Evolutionary conservation across 2,329 filamentous ascomycete species (phyloP), one percentile per base, ranked within the genome.

Genomic region (Pseudogymnoascus sp.): DNA sequence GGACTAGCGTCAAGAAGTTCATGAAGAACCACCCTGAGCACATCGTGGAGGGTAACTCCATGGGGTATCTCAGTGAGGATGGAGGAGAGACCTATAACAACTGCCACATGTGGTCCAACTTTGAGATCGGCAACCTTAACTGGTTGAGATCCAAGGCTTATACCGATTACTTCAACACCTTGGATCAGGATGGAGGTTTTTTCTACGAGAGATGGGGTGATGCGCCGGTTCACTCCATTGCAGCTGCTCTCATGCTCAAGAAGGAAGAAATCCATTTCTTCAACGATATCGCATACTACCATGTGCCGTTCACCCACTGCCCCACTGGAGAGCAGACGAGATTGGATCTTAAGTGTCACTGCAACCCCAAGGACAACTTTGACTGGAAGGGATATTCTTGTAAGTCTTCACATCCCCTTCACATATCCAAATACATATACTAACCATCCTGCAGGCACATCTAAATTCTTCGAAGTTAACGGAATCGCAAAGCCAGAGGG

Each of bases 41-140:
- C 75, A 85, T 99, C 73, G 84, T 81, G 12, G 79, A 89, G 70
- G 88, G 84, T 70, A 99, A 99, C 78, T 90, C 89, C 1, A 89
- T 99, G 88, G 84, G 81, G 4, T 97, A 96, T 77, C 78, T 99
- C 71, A 96, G 91, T 73, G 91, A 97, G 70, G 92, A 99, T 70
- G 87, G 85, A 62, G 94, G 95, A 65, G 87, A 94, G 65, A 92
- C 84, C 5, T 99, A 97, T 80, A 99, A 97, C 80, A 86, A 92
- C 75, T 99, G 94, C 79, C 94, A 99, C 76, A 97, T 99, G 75
- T 99, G 94, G 94, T 97, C 93, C 73, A 99, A 99, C 81, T 99
- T 99, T 70, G 94, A 99, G 76, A 88, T 99, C 69, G 94, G 93
- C 67, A 95, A 89, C 77, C 82, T 99, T 40, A 84, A 95, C 72